Conservation (phyloP, 176 grass and related monocot species). For the Eremochloa ophiuroides region DNA sequence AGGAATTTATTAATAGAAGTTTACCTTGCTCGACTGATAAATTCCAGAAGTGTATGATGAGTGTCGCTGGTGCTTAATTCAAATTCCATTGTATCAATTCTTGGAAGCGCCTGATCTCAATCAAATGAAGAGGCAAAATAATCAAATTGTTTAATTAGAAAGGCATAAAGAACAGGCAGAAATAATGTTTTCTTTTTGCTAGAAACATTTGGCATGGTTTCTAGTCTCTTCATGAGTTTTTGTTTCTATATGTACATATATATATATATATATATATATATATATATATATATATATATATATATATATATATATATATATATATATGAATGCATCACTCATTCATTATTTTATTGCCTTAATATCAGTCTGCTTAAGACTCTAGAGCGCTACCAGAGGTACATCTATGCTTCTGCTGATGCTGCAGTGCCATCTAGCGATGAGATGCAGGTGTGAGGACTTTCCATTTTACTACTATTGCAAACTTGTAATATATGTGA, state of each 20-base stretch:
- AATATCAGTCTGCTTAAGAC: slow-evolving; percentile 61
- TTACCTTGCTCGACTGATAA: background rate
- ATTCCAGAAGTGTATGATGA: background rate
- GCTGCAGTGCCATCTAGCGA: slow-evolving; percentile 27
- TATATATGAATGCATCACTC: background rate
- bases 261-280: no score
- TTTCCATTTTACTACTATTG: background rate
- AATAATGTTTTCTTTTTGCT: background rate
- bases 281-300: no score
- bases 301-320: no score
- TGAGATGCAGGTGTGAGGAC: slow-evolving; percentile 49
- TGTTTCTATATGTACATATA: background rate
- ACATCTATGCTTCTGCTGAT: slow-evolving; percentile 53
- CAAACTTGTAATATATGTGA: background rate
- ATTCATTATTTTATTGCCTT: slow-evolving; percentile 8
- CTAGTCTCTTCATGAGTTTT: background rate
- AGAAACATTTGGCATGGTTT: background rate
- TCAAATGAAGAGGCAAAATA: background rate
- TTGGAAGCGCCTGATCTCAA: background rate
- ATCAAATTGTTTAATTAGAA: background rate
- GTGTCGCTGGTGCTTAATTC: background rate
- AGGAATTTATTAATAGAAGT: background rate
- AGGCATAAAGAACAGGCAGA: background rate
- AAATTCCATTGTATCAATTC: background rate
- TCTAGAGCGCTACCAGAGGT: slow-evolving; percentile 70